A percentile compares a stretch with the other conserved stretches of the same genome.
Conservation (phyloP, 768 basidiomycete species). For the Pleurotus platypus region DNA sequence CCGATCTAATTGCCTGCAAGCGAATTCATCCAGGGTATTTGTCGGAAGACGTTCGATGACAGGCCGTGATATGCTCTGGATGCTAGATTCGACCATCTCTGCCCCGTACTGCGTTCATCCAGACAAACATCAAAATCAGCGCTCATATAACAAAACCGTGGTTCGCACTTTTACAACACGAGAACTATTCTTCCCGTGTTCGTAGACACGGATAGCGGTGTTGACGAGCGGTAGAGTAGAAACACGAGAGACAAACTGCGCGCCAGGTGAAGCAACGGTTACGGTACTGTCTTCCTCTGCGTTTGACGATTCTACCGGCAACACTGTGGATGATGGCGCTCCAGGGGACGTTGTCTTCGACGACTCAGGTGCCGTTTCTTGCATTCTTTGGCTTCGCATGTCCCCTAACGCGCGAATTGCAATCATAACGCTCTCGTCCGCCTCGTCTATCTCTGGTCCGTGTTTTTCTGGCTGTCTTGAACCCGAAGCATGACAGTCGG, state of each 20-base stretch:
- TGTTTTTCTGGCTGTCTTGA: not conserved
- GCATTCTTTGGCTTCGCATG: conserved; percentile 56
- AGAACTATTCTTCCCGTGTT: conserved; percentile 80
- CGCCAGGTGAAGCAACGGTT: conserved; percentile 16
- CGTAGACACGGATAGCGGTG: conserved; percentile 70
- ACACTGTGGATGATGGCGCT: conserved; percentile 8
- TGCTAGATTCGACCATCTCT: conserved; percentile 81
- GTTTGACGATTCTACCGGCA: conserved; percentile 12
- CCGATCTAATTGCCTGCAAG: conserved; percentile 82
- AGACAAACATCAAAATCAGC: not conserved
- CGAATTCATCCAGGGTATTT: conserved; percentile 80
- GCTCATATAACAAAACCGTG: conserved; percentile 4
- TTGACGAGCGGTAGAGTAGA: conserved; percentile 70
- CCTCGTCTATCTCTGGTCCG: conserved; percentile 25
- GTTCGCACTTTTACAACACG: conserved; percentile 74
- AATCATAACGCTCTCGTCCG: conserved; percentile 77
- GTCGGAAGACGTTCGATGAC: conserved; percentile 80
- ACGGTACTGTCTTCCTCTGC: not conserved
- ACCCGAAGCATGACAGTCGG: not conserved
- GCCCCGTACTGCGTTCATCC: conserved; percentile 64
- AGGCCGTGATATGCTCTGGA: conserved; percentile 76
- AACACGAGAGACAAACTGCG: conserved; percentile 47
- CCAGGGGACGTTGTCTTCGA: not conserved
- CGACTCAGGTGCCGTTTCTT: not conserved
- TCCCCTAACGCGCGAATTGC: conserved; percentile 75